These are phyloP conservation scores for Eimeria acervulina DNA, from an alignment of 169 alveolate genomes.

Conservation along the genomic window DNA sequence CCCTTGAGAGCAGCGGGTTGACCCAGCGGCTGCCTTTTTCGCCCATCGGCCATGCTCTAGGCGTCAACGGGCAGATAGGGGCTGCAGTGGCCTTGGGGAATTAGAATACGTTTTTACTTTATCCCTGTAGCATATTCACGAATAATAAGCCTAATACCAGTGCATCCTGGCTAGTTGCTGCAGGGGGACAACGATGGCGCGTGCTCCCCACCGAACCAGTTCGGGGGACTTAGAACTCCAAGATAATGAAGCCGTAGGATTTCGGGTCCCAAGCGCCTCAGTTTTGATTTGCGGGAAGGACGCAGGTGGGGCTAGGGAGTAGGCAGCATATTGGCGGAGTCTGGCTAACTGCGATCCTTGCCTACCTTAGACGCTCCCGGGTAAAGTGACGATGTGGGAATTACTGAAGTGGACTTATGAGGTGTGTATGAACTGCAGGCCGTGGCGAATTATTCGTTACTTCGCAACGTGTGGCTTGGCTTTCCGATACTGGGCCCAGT, in stretches of 20 bases:
- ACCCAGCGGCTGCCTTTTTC: neutral
- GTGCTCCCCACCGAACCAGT: constrained; percentile 44
- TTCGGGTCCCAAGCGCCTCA: constrained; percentile 15
- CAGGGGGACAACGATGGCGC: constrained; percentile 10
- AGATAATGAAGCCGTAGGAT: constrained; percentile 48
- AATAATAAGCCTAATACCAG: neutral
- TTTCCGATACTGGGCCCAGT: constrained; percentile 79
- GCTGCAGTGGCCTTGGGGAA: neutral
- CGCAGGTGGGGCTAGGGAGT: constrained; percentile 45
- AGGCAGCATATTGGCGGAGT: neutral
- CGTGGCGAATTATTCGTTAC: constrained; percentile 77
- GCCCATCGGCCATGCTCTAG: constrained; percentile 9
- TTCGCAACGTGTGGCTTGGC: constrained; percentile 81
- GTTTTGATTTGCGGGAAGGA: constrained; percentile 47
- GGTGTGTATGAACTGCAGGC: constrained; percentile 47
- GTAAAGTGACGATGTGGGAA: neutral
- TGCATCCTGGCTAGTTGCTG: neutral
- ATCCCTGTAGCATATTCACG: neutral
- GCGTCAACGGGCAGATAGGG: constrained; percentile 2
- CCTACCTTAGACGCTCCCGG: neutral
- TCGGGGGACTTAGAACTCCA: constrained; percentile 66
- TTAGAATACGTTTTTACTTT: neutral
- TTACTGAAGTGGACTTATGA: neutral
- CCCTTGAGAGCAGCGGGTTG: constrained; percentile 4
- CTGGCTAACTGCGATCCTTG: neutral